These are phyloP conservation scores for Botrytis paeoniae DNA, from an alignment of 2,329 filamentous ascomycete genomes.

Conservation along the genomic window DNA sequence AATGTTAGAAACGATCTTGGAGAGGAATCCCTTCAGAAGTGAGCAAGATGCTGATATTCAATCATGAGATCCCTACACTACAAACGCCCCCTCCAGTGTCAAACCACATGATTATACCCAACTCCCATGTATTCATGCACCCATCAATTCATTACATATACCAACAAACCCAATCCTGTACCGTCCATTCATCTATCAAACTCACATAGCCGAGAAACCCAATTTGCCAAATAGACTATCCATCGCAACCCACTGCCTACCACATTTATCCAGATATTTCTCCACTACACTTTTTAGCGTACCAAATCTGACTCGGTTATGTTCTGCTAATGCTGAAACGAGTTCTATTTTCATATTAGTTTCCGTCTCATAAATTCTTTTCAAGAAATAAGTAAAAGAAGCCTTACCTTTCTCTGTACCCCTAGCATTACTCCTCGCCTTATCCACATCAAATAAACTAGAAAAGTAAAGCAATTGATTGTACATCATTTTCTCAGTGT, in stretches of 20 bases:
- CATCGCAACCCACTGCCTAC: conserved; percentile 91
- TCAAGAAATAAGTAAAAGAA: background rate
- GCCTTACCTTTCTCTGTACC: conserved; percentile 45
- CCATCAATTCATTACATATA: conserved; percentile 3
- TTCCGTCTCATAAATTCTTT: background rate
- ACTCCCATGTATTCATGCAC: conserved; percentile 3
- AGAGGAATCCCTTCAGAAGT: background rate
- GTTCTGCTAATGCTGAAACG: conserved; percentile 69
- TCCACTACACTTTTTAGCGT: conserved; percentile 77
- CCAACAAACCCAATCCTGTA: background rate
- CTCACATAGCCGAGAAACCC: conserved; percentile 44
- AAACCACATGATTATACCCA: background rate
- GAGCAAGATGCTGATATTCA: background rate
- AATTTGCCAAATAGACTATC: conserved; percentile 75
- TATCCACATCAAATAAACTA: conserved; percentile 84
- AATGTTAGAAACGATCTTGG: too few species aligned
- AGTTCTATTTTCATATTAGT: conserved; percentile 39
- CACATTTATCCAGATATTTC: conserved; percentile 83
- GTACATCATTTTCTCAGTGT: conserved; percentile 84
- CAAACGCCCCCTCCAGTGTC: background rate
- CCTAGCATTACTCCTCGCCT: conserved; percentile 56
- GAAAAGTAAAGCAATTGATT: conserved; percentile 91
- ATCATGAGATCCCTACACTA: background rate
- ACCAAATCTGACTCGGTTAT: conserved; percentile 76
- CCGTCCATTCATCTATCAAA: background rate